A percentile compares a stretch with the other conserved stretches of the same genome.
phyloP scores from a whole-genome alignment of 257 asterid species.

The Solanum tarijense region DNA sequence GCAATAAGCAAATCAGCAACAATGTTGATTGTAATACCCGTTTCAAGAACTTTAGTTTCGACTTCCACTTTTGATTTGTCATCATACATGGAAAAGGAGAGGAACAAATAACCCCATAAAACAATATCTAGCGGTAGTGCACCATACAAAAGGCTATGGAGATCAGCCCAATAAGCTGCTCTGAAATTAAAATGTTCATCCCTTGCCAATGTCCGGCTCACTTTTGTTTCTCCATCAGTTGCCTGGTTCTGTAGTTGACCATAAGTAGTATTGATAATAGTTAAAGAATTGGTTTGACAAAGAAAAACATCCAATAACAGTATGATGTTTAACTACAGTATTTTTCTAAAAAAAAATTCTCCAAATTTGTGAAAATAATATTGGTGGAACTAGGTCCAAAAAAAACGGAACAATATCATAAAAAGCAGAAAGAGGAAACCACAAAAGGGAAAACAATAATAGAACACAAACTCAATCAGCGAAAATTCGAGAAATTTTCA shows the following conservation, averaged over 20 bases:
- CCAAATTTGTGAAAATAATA: no score
- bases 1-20: conserved; percentile 60
- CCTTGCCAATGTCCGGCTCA: conserved; percentile 40
- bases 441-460: not conserved
- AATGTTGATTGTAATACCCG: conserved; percentile 30
- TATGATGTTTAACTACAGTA: not conserved
- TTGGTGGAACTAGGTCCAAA: no score
- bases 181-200: conserved; percentile 61
- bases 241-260: conserved; percentile 42
- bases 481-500: no score
- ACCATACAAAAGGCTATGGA: conserved; percentile 47
- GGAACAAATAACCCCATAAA: conserved; percentile 57
- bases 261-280: not conserved
- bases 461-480: not conserved
- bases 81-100: conserved; percentile 25
- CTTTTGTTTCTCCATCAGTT: conserved; percentile 42
- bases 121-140: conserved; percentile 39
- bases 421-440: not conserved
- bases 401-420: no score
- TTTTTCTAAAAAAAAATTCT: no score
- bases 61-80: conserved; percentile 33
- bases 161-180: conserved; percentile 85
- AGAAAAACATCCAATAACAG: no score
- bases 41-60: conserved; percentile 29
- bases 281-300: no score